Evolutionary conservation across 129 eudicot genomes (phyloP), one percentile per base, ranked within the genome.

Genomic region (Helichrysum umbraculigerum): DNA sequence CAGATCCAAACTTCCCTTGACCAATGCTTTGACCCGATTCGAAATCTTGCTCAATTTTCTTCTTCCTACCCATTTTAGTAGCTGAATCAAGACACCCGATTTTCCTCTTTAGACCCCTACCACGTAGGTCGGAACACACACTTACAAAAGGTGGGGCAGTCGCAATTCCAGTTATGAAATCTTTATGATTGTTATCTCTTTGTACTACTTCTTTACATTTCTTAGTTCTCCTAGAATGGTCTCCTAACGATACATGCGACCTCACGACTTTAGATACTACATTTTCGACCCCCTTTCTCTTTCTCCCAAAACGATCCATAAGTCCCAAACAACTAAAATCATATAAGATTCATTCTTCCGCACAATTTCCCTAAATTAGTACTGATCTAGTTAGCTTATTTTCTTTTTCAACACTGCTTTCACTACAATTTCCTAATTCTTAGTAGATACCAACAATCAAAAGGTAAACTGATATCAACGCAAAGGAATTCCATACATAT

Each of bases 1-100:
- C 91, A 0, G 88, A 87, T 17, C 91, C 91, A 68, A 87, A 87
- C 67, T 81, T 84, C 81, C 91, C 91, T 39, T 81, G 76, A 44
- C 88, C 91, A 11, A 87, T 78, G n/a, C 79, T 70, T 54, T 71
- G 73, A 54, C 85, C 83, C 16, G 41, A 41, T 17, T 73, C 75
- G 57, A 78, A 84, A 66, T 87, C 91, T 63, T 77, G 72, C 59
- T 84, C 91, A 47, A 87, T 72, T 83, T 84, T 87, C 75, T 87
- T 87, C 84, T 81, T 84, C 56, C 88, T 71, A 21, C 86, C 90
- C 73, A 81, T 81, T 64, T 80, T 76, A 33, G 90, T 86, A 0
- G 85, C 83, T 22, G 71, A 73, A 60, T 86, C 86, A 20, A 86
- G 78, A 50, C 90, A 86, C 52, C 90, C 88, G 12, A 83, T 86